A percentile compares a stretch with the other conserved stretches of the same genome.
These are phyloP conservation scores for Curvularia spicifera DNA, from an alignment of 2,329 filamentous ascomycete species.

Conservation along the genomic window DNA sequence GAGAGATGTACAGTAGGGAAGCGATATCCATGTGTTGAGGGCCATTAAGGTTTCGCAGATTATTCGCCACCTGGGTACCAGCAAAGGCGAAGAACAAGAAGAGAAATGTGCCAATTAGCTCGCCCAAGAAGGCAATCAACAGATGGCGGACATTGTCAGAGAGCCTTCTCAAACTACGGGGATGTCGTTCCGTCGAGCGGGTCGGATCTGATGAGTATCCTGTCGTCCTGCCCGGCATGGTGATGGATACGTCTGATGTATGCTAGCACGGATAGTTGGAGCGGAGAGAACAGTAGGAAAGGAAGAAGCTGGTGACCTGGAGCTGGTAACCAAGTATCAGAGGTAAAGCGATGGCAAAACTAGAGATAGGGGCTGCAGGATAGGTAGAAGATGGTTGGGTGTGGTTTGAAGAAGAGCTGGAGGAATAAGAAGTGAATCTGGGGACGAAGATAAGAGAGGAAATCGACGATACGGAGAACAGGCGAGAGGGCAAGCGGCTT, in stretches of 20 bases:
- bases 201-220: constrained; percentile 42
- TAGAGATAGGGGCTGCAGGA: constrained; percentile 1
- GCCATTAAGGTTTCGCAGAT: constrained; percentile 38
- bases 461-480: background rate
- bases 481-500: background rate
- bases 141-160: constrained; percentile 53
- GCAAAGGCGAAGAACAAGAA: constrained; percentile 52
- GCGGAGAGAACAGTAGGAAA: constrained; percentile 17
- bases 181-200: constrained; percentile 46
- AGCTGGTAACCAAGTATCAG: constrained; percentile 2
- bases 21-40: constrained; percentile 31
- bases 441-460: background rate
- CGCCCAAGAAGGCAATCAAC: constrained; percentile 55
- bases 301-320: constrained; percentile 1
- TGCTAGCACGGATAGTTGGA: constrained; percentile 49
- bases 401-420: constrained; percentile 2
- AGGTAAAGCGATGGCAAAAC: background rate
- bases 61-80: constrained; percentile 49
- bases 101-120: constrained; percentile 50
- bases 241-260: constrained; percentile 45
- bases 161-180: constrained; percentile 52
- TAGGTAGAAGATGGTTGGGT: constrained; percentile 4
- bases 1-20: constrained; percentile 45
- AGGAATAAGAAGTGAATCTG: background rate
- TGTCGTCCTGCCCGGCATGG: constrained; percentile 50